A percentile compares a stretch with the other conserved stretches of the same genome.
Evolutionary conservation across 2,329 filamentous ascomycete species (phyloP).

Genomic region (Exophiala sideris): DNA sequence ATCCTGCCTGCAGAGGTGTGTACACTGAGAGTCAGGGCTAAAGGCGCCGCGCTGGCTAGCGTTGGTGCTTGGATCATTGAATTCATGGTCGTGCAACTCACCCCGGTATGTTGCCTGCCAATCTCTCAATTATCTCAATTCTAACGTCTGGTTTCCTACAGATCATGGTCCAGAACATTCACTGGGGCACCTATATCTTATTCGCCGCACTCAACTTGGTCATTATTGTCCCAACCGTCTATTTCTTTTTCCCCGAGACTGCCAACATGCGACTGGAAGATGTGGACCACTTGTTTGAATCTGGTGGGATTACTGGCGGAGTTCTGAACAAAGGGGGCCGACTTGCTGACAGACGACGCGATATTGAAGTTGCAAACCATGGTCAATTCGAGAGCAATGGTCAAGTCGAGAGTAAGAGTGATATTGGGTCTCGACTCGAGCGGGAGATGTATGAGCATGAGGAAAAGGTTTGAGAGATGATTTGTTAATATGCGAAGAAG

Average conservation of each 20-base stretch:
- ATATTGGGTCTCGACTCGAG: background rate
- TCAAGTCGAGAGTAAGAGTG: background rate
- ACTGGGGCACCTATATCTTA: slow-evolving; percentile 36
- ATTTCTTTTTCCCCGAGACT: slow-evolving; percentile 45
- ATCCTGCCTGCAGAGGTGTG: slow-evolving; percentile 43
- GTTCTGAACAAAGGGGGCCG: background rate
- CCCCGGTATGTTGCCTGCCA: slow-evolving; percentile 45
- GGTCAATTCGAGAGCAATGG: background rate
- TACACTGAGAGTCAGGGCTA: slow-evolving; percentile 37
- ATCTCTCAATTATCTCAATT: slow-evolving; percentile 22
- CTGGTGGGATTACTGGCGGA: background rate
- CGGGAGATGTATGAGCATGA: background rate
- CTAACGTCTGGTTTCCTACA: slow-evolving; percentile 36
- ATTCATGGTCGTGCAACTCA: slow-evolving; percentile 66
- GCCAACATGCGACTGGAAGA: slow-evolving; percentile 63
- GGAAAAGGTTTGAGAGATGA: background rate
- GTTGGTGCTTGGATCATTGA: slow-evolving; percentile 58
- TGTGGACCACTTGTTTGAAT: slow-evolving; percentile 49
- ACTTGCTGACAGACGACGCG: background rate
- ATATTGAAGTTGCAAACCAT: background rate
- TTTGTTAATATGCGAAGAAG: too few relatives aligned
- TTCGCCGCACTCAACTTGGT: slow-evolving; percentile 37
- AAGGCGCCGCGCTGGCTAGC: slow-evolving; percentile 40
- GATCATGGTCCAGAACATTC: slow-evolving; percentile 38
- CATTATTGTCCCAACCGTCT: background rate